Percentiles rank a stretch among this genome's conserved stretches.
phyloP scores from a whole-genome alignment of 2,329 filamentous ascomycete genomes.

The Zymoseptoria brevis region DNA sequence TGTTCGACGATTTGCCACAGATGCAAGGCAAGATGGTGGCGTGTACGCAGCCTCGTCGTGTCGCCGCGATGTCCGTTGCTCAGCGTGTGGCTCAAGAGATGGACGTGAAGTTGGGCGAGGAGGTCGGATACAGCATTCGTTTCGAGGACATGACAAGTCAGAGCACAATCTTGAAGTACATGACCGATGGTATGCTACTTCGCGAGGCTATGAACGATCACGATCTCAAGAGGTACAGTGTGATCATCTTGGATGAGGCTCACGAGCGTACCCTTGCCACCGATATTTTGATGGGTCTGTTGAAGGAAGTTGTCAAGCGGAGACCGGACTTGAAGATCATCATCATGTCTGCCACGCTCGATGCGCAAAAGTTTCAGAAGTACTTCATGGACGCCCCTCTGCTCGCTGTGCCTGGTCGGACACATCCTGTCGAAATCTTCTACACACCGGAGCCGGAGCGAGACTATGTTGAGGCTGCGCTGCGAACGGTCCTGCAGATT shows the following conservation, averaged over 20 bases:
- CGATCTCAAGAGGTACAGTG: constrained; percentile 84
- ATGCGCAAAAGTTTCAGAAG: constrained; percentile 94
- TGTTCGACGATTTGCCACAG: constrained; percentile 93
- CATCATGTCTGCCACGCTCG: constrained; percentile 96
- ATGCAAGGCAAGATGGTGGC: constrained; percentile 80
- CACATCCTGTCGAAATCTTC: constrained; percentile 94
- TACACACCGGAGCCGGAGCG: constrained; percentile 94
- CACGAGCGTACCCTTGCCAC: constrained; percentile 96
- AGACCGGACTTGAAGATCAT: constrained; percentile 92
- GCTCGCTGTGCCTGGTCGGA: constrained; percentile 87
- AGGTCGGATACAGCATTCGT: constrained; percentile 97
- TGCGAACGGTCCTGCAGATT: constrained; percentile 92
- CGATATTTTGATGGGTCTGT: constrained; percentile 90
- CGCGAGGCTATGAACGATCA: constrained; percentile 95
- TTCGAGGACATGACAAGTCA: constrained; percentile 91
- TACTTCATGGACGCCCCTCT: constrained; percentile 95
- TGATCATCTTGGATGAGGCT: constrained; percentile 96
- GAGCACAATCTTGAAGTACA: constrained; percentile 94
- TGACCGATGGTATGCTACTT: constrained; percentile 98
- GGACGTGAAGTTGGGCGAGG: constrained; percentile 84
- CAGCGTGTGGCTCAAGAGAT: constrained; percentile 97
- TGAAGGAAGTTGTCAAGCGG: constrained; percentile 80
- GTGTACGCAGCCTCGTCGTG: constrained; percentile 94
- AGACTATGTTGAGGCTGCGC: constrained; percentile 92
- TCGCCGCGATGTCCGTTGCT: constrained; percentile 96